phyloP scores from a whole-genome alignment of 139 green algal genomes.

The Gonium pectorale region DNA sequence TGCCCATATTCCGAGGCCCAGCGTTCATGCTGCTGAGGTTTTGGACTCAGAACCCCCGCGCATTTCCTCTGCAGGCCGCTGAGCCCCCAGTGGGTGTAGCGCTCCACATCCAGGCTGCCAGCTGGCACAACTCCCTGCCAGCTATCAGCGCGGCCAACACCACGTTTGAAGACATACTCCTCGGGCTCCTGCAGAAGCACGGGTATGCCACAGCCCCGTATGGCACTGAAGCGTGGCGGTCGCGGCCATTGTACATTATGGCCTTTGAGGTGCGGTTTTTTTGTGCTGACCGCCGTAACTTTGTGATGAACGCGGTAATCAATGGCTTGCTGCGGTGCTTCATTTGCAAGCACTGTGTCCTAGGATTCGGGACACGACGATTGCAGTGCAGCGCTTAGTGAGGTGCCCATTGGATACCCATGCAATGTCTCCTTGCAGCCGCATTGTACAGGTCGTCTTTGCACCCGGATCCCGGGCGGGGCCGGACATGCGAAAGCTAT shows the following conservation, averaged over 20 bases:
- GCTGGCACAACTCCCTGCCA: constrained; percentile 17
- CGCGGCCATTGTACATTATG: constrained; percentile 31
- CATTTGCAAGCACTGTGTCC: too few species aligned
- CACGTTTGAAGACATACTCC: constrained; percentile 35
- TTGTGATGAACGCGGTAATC: too few species aligned
- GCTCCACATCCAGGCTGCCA: constrained; percentile 13
- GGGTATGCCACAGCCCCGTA: constrained; percentile 22
- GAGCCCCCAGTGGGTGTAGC: constrained; percentile 12
- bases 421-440: too few species aligned
- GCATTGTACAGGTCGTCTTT: too few species aligned
- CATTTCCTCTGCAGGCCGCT: neutral
- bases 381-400: too few species aligned
- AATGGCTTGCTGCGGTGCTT: too few species aligned
- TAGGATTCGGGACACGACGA: too few species aligned
- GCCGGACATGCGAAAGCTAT: too few species aligned
- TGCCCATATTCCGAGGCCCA: neutral
- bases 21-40: neutral
- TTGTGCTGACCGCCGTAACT: too few species aligned
- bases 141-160: neutral
- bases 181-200: neutral
- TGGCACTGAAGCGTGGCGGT: constrained; percentile 23
- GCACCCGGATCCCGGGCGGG: too few species aligned
- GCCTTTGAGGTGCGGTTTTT: constrained; percentile 40
- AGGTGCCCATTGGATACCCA: too few species aligned
- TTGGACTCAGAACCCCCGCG: too few species aligned